Conservation (phyloP, 1,284 basidiomycete genomes). For the Ceratobasidium papillatum region DNA sequence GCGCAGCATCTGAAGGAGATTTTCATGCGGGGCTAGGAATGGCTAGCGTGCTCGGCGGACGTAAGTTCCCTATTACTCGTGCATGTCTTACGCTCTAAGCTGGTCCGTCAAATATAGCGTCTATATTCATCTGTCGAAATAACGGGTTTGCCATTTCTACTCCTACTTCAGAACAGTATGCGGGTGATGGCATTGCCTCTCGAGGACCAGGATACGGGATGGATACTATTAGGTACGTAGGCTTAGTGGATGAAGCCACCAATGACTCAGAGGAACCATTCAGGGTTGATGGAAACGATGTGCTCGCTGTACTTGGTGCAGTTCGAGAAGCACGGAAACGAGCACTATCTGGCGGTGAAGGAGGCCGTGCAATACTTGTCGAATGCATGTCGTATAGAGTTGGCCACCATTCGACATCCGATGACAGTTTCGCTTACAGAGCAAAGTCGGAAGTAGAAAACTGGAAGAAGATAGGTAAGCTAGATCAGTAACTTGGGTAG, state of each 20-base stretch:
- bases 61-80: slow-evolving; percentile 39
- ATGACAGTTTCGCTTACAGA: slow-evolving; percentile 92
- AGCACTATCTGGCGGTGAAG: slow-evolving; percentile 68
- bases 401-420: slow-evolving; percentile 95
- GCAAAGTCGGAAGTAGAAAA: slow-evolving; percentile 86
- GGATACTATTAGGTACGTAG: slow-evolving; percentile 67
- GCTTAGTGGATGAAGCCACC: not conserved
- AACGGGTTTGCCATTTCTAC: slow-evolving; percentile 88
- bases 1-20: slow-evolving; percentile 63
- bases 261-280: not conserved
- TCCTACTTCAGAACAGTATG: slow-evolving; percentile 87
- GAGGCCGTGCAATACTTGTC: slow-evolving; percentile 83
- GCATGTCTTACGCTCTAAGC: slow-evolving; percentile 44
- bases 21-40: slow-evolving; percentile 63
- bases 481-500: no score
- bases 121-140: slow-evolving; percentile 54
- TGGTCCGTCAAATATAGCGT: slow-evolving; percentile 37
- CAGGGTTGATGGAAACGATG: slow-evolving; percentile 93
- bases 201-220: slow-evolving; percentile 95
- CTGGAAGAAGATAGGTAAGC: slow-evolving; percentile 71
- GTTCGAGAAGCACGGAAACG: slow-evolving; percentile 79
- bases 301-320: slow-evolving; percentile 86
- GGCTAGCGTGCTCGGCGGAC: slow-evolving; percentile 57
- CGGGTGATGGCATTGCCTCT: slow-evolving; percentile 92
- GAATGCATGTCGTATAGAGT: slow-evolving; percentile 95